A percentile compares a stretch with the other conserved stretches of the same genome.
These are phyloP conservation scores for Hypoxylon subgilvum DNA, from an alignment of 495 filamentous ascomycete genomes.

Conservation along the genomic window DNA sequence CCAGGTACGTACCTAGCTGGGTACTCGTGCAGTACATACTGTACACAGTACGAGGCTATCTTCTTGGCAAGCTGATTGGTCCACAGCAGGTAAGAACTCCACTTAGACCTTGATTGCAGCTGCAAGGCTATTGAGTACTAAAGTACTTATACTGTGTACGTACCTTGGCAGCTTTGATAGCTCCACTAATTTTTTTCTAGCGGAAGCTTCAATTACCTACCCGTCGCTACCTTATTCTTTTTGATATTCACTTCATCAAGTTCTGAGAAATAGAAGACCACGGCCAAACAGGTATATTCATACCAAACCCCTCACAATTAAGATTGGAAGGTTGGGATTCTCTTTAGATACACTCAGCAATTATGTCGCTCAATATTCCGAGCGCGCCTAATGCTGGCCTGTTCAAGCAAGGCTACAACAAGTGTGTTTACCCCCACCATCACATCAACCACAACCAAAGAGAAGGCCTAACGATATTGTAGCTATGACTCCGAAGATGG, in stretches of 20 bases:
- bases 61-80: background rate
- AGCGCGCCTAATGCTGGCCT: conserved; percentile 88
- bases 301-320: conserved; percentile 17
- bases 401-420: conserved; percentile 97
- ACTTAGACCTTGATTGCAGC: background rate
- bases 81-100: background rate
- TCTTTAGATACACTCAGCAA: conserved; percentile 35
- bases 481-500: conserved; percentile 99
- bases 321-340: conserved; percentile 2
- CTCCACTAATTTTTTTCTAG: conserved; percentile 47
- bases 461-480: conserved; percentile 23
- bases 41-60: too few species aligned
- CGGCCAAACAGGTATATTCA: too few species aligned
- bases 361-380: conserved; percentile 94
- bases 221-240: background rate
- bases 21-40: too few species aligned
- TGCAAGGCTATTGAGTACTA: background rate
- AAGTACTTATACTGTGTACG: background rate
- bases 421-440: conserved; percentile 62
- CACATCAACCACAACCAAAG: conserved; percentile 10
- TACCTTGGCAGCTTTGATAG: conserved; percentile 4
- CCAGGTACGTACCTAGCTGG: too few species aligned
- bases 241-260: background rate
- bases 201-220: conserved; percentile 23
- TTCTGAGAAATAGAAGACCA: background rate